phyloP scores from a whole-genome alignment of 2,329 filamentous ascomycete species.

The Nannizziopsis barbatae region DNA sequence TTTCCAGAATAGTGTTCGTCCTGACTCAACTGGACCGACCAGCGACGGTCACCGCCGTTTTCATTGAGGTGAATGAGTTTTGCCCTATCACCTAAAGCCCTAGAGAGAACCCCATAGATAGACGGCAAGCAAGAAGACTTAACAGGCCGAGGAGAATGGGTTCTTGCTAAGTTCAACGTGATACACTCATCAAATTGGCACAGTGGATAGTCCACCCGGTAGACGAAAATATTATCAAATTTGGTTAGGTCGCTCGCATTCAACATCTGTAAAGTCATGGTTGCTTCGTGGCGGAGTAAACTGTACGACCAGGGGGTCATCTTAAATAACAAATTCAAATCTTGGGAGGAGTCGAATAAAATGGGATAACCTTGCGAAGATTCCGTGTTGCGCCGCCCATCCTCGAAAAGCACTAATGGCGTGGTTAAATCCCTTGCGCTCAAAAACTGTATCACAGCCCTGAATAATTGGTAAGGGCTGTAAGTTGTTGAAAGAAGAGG shows the following conservation, averaged over 20 bases:
- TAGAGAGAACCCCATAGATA: conserved; percentile 55
- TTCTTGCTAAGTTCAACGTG: conserved; percentile 24
- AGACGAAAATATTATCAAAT: conserved; percentile 76
- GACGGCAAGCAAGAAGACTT: conserved; percentile 19
- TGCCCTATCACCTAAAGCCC: conserved; percentile 64
- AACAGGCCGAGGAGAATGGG: conserved; percentile 23
- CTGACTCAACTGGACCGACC: conserved; percentile 39
- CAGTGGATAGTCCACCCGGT: conserved; percentile 41
- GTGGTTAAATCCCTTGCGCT: conserved; percentile 62
- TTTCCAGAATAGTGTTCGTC: conserved; percentile 22
- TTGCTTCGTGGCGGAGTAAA: conserved; percentile 62
- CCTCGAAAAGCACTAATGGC: conserved; percentile 42
- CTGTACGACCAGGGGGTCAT: conserved; percentile 78
- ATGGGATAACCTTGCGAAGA: conserved; percentile 48
- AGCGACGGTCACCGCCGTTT: conserved; percentile 30
- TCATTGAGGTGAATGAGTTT: conserved; percentile 52
- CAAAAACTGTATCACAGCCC: conserved; percentile 81
- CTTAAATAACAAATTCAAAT: conserved; percentile 77
- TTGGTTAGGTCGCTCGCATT: conserved; percentile 64
- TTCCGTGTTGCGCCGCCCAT: conserved; percentile 18
- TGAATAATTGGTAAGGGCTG: conserved; percentile 89
- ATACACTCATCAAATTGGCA: conserved; percentile 47
- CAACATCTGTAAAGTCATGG: conserved; percentile 60
- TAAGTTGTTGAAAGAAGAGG: conserved; percentile 66
- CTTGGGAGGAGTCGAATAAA: conserved; percentile 63